A percentile compares a stretch with the other conserved stretches of the same genome.
Conservation (phyloP, 2,329 filamentous ascomycete species). For the Xylaria hypoxylon region DNA sequence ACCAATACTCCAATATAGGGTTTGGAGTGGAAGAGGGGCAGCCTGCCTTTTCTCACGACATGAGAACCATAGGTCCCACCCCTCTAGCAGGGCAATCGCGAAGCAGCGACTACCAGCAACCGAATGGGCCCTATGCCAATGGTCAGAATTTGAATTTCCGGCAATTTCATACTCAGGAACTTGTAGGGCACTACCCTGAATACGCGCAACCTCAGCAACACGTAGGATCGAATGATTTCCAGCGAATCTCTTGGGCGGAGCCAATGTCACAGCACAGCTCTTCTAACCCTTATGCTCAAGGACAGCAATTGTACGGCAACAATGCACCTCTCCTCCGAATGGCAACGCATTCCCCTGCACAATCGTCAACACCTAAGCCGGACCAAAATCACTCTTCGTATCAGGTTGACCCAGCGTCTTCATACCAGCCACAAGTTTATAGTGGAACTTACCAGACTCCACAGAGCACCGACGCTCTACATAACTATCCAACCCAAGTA, state of each 20-base stretch:
- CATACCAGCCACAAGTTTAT: conserved; percentile 30
- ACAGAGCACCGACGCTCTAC: conserved; percentile 23
- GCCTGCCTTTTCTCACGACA: conserved; percentile 21
- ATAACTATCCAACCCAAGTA: conserved; percentile 23
- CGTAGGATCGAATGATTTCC: conserved; percentile 28
- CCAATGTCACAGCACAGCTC: conserved; percentile 22
- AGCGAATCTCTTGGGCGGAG: conserved; percentile 29
- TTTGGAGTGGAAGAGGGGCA: conserved; percentile 30
- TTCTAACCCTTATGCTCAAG: conserved; percentile 23
- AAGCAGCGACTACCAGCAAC: conserved; percentile 26
- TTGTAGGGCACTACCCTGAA: conserved; percentile 24
- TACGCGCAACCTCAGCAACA: conserved; percentile 31
- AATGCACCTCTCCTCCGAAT: conserved; percentile 20
- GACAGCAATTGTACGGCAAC: conserved; percentile 29
- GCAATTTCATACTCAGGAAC: conserved; percentile 23
- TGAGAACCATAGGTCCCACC: conserved; percentile 20
- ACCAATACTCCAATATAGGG: conserved; percentile 27
- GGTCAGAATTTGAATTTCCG: conserved; percentile 30
- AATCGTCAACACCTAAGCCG: conserved; percentile 26
- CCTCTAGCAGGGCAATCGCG: conserved; percentile 21
- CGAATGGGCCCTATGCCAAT: conserved; percentile 28
- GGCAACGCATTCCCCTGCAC: conserved; percentile 18
- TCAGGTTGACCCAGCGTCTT: conserved; percentile 22
- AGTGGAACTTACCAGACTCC: conserved; percentile 22
- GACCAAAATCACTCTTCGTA: conserved; percentile 30